A percentile compares a stretch with the other conserved stretches of the same genome.
Evolutionary conservation across 495 filamentous ascomycete species (phyloP).

Genomic region (Penicillium silybi): DNA sequence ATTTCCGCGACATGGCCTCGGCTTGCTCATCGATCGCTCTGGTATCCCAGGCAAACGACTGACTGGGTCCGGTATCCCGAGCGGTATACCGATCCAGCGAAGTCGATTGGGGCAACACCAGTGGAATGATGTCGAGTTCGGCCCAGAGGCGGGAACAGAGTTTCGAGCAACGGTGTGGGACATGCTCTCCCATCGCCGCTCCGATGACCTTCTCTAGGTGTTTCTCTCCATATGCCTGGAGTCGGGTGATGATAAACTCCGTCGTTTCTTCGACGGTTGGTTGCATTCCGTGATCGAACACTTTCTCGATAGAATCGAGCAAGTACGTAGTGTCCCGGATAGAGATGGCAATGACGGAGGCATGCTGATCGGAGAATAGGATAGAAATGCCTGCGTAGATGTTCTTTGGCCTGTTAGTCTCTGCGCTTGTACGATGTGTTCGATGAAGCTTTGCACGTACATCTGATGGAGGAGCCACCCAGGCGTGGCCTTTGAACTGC

Average conservation of each 20-base stretch:
- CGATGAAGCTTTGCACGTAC: constrained; percentile 8
- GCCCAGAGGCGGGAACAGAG: constrained; percentile 75
- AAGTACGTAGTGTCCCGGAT: constrained; percentile 77
- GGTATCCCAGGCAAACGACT: constrained; percentile 35
- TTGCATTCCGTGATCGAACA: constrained; percentile 29
- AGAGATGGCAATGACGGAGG: constrained; percentile 58
- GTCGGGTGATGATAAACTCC: constrained; percentile 50
- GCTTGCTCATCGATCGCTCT: constrained; percentile 76
- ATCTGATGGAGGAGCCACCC: constrained; percentile 18
- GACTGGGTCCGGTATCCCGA: background rate
- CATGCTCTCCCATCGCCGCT: constrained; percentile 37
- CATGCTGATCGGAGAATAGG: constrained; percentile 44
- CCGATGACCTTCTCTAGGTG: constrained; percentile 68
- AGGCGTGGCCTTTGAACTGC: constrained; percentile 23
- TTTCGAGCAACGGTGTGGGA: constrained; percentile 47
- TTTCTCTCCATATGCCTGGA: constrained; percentile 54
- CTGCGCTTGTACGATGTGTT: background rate
- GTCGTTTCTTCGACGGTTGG: constrained; percentile 38
- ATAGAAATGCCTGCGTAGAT: constrained; percentile 63
- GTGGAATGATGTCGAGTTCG: constrained; percentile 71
- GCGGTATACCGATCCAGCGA: constrained; percentile 18
- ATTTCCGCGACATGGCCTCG: constrained; percentile 81
- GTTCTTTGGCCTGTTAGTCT: constrained; percentile 37
- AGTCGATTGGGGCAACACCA: constrained; percentile 45
- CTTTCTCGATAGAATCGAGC: constrained; percentile 66